Base-by-base conservation (phyloP, 805 yeast genomes). In the Yarrowia keelungensis region DNA sequence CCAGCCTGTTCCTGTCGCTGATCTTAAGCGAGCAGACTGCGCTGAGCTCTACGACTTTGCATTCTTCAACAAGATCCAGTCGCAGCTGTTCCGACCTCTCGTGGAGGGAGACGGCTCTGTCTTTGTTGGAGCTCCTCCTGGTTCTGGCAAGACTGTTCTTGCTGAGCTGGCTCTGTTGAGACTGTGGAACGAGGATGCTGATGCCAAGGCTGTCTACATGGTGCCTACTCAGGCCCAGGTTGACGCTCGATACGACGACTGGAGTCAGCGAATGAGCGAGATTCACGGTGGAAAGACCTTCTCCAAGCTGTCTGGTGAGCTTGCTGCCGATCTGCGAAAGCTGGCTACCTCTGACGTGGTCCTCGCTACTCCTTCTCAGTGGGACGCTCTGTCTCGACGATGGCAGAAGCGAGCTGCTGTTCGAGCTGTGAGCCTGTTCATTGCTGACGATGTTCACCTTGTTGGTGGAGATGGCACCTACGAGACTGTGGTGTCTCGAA, bases 321-420 rank as follows among this genome's bases (percentile, higher is more conserved):
- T 84, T 2, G 71, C 83, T 0, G 73, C 77, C 1, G 95, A 92
- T 74, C 74, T 88, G 69, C 80, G 81, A 64, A 72, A 86, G 3
- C 73, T 92, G 8, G 86, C 87, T 1, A 79, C 80, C 39, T 84
- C 86, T 69, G 94, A 92, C 75, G 76, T 94, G 66, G 78, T 91
- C 16, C 77, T 94, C 14, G 86, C 91, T 5, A 92, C 98, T 0
- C 97, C 97, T 0, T 81, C 79, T 26, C 94, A 91, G 71, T 90
- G 92, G 81, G 93, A 91, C 70, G 72, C 80, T 5, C 73, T 92
- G 0, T 85, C 97, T 0, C 84, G 94, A 70, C 82, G 92, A 58
- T 93, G 98, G 98, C 88, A 88, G 72, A 89, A 87, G 71, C 82
- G 96, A 69, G 86, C 85, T 71, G 86, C 71, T 71, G 81, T 94